These are phyloP conservation scores for Talaromyces islandicus DNA, from an alignment of 2,329 filamentous ascomycete species.

Conservation along the genomic window DNA sequence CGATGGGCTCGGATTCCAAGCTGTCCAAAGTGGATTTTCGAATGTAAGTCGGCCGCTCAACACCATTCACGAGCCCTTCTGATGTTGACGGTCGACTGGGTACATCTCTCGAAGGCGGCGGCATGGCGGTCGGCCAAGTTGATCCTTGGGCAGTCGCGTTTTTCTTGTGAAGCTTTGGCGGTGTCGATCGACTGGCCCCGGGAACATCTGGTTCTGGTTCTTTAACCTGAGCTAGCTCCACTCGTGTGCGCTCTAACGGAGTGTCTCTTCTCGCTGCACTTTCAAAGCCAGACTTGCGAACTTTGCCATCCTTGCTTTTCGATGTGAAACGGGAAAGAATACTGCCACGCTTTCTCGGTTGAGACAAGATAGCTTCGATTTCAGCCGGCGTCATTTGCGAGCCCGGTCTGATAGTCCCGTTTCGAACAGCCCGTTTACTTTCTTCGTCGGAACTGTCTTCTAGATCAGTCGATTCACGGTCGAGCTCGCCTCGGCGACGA, in stretches of 20 bases:
- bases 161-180: constrained; percentile 24
- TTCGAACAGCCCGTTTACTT: constrained; percentile 17
- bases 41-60: constrained; percentile 1
- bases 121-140: neutral
- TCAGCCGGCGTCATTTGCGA: constrained; percentile 48
- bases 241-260: constrained; percentile 53
- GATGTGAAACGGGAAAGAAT: constrained; percentile 25
- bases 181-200: constrained; percentile 8
- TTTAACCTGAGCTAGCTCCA: constrained; percentile 37
- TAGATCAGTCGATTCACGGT: constrained; percentile 58
- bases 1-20: constrained; percentile 13
- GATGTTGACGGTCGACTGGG: constrained; percentile 7
- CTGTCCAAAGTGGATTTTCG: constrained; percentile 8
- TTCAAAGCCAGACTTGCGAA: constrained; percentile 51
- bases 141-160: neutral
- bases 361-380: constrained; percentile 28
- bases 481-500: constrained; percentile 51
- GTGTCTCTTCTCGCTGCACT: constrained; percentile 59
- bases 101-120: neutral
- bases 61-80: constrained; percentile 12
- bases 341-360: constrained; percentile 20
- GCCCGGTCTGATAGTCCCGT: constrained; percentile 11
- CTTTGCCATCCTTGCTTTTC: constrained; percentile 32
- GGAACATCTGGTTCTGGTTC: neutral
- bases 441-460: constrained; percentile 56